Evolutionary conservation across 805 yeast species (phyloP).

Genomic region (Ogataea chonburiensis): DNA sequence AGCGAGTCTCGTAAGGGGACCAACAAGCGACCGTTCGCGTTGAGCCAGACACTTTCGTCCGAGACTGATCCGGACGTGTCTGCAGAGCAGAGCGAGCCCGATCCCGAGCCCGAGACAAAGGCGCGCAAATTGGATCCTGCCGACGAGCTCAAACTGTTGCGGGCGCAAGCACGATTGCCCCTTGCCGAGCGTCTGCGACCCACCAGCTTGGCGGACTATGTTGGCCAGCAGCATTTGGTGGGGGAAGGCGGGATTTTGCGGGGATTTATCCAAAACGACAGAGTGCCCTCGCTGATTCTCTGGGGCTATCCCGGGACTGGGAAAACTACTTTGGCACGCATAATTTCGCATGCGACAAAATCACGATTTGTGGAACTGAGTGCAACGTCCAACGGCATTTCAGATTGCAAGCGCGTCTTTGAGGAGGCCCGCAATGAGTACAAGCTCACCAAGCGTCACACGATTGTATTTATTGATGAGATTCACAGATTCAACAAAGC

Average conservation of each 20-base stretch:
- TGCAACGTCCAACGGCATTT: conserved; percentile 72
- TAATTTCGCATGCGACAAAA: conserved; percentile 54
- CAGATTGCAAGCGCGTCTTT: conserved; percentile 64
- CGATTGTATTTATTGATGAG: conserved; percentile 87
- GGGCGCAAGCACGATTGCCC: conserved; percentile 40
- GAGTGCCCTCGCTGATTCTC: conserved; percentile 79
- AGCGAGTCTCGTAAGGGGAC: conserved; percentile 8
- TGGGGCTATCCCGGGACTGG: conserved; percentile 98
- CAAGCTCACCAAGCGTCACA: conserved; percentile 47
- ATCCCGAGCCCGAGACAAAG: conserved; percentile 8
- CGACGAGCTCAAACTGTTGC: conserved; percentile 22
- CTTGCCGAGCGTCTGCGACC: conserved; percentile 89
- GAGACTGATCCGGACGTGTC: conserved; percentile 7
- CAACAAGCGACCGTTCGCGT: conserved; percentile 8
- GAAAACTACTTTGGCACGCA: conserved; percentile 72
- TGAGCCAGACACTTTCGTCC: conserved; percentile 8
- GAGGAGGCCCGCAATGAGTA: conserved; percentile 47
- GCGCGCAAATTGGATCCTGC: conserved; percentile 12
- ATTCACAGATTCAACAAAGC: conserved; percentile 82
- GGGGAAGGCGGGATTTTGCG: conserved; percentile 63
- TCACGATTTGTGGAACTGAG: conserved; percentile 74
- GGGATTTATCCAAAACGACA: conserved; percentile 61
- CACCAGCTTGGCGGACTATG: conserved; percentile 56
- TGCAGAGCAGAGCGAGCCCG: conserved; percentile 5
- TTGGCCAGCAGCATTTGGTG: conserved; percentile 84